Percentiles rank a stretch among this genome's conserved stretches.
These are phyloP conservation scores for Wickerhamiella pararugosa DNA, from an alignment of 1,139 yeast species.

Conservation along the genomic window DNA sequence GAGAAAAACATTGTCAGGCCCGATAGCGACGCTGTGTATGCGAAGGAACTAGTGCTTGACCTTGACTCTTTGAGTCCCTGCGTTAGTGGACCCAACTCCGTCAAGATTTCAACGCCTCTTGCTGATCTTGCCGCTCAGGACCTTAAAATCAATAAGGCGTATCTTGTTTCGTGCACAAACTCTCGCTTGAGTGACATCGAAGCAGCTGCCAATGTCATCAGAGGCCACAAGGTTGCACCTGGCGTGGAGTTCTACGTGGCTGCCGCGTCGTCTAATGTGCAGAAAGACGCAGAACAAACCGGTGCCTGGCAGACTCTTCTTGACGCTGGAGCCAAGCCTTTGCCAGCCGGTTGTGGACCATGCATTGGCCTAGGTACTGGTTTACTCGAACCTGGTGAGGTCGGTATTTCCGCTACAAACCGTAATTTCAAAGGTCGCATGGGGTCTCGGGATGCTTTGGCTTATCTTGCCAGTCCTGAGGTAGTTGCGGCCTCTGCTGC, in stretches of 20 bases:
- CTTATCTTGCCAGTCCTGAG: slow-evolving; percentile 92
- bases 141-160: slow-evolving; percentile 80
- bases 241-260: slow-evolving; percentile 94
- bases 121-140: slow-evolving; percentile 57
- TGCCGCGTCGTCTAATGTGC: slow-evolving; percentile 90
- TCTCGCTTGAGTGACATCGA: slow-evolving; percentile 82
- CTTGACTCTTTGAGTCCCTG: slow-evolving; percentile 77
- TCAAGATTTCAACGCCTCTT: slow-evolving; percentile 71
- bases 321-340: slow-evolving; percentile 86
- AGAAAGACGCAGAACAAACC: slow-evolving; percentile 71
- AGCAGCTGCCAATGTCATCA: slow-evolving; percentile 83
- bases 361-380: slow-evolving; percentile 97
- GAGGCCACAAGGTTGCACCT: slow-evolving; percentile 65
- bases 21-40: slow-evolving; percentile 70
- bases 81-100: slow-evolving; percentile 94
- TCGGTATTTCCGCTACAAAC: slow-evolving; percentile 96
- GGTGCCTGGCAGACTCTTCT: slow-evolving; percentile 88
- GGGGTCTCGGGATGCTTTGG: slow-evolving; percentile 95
- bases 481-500: slow-evolving; percentile 97
- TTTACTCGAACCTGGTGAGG: slow-evolving; percentile 82
- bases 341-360: slow-evolving; percentile 99
- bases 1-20: slow-evolving; percentile 33
- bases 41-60: slow-evolving; percentile 73
- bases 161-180: slow-evolving; percentile 94
- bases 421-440: slow-evolving; percentile 97